Percentiles rank a stretch among this genome's conserved stretches.
Evolutionary conservation across 148 eudicot species (phyloP).

Genomic region (Chenopodium quinoa): DNA sequence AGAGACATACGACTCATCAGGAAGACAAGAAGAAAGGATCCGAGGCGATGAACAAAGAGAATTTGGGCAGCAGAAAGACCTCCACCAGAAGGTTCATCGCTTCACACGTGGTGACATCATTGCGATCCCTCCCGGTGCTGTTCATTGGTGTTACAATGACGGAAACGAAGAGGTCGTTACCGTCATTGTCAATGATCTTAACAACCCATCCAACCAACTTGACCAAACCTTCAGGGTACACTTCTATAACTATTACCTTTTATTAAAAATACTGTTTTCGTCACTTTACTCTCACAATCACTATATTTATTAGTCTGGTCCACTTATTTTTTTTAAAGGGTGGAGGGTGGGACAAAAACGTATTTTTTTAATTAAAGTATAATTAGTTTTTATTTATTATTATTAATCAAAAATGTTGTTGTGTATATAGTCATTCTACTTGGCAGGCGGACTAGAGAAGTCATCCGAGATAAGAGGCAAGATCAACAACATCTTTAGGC

Average conservation of each 20-base stretch:
- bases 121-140: slow-evolving; percentile 64
- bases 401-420: too few species aligned
- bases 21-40: slow-evolving; percentile 1
- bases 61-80: slow-evolving; percentile 23
- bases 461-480: slow-evolving; percentile 17
- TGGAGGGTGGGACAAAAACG: too few species aligned
- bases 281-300: too few species aligned
- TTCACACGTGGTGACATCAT: slow-evolving; percentile 56
- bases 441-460: slow-evolving; percentile 49
- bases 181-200: slow-evolving; percentile 54
- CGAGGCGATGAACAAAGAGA: slow-evolving; percentile 8
- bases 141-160: slow-evolving; percentile 69
- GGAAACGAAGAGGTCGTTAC: slow-evolving; percentile 53
- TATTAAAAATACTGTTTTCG: too few species aligned
- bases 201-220: slow-evolving; percentile 70
- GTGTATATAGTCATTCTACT: slow-evolving; percentile 42
- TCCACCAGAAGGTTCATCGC: slow-evolving; percentile 67
- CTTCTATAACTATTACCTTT: too few species aligned
- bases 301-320: too few species aligned
- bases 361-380: too few species aligned
- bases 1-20: slow-evolving; percentile 56
- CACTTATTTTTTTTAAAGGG: too few species aligned
- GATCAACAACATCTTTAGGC: slow-evolving; percentile 45
- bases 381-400: too few species aligned
- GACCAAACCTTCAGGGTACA: slow-evolving; percentile 55